These are phyloP conservation scores for Russula griseocarnosa DNA, from an alignment of 768 basidiomycete genomes.

Conservation along the genomic window DNA sequence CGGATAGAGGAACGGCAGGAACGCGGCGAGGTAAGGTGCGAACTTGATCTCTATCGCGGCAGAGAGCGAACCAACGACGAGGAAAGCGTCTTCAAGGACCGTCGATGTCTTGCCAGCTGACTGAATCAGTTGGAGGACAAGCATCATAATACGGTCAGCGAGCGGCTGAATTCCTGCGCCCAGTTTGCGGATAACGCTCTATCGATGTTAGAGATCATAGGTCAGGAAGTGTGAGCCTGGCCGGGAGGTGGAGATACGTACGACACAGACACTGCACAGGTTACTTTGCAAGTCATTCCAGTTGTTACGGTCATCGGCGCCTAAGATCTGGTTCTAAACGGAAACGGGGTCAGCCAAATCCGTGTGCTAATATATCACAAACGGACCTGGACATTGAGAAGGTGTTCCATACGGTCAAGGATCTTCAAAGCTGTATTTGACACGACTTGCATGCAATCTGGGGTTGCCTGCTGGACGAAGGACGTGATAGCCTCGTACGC, in stretches of 20 bases:
- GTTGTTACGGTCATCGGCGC: conserved; percentile 94
- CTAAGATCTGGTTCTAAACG: conserved; percentile 82
- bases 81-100: conserved; percentile 93
- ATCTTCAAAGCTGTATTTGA: conserved; percentile 78
- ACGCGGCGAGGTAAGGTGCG: conserved; percentile 76
- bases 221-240: not conserved
- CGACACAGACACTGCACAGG: conserved; percentile 85
- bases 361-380: not conserved
- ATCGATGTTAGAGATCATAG: not conserved
- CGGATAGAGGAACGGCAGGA: conserved; percentile 80
- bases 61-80: conserved; percentile 78
- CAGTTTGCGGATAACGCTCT: conserved; percentile 86
- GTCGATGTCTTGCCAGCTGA: conserved; percentile 91
- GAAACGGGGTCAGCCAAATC: conserved; percentile 3
- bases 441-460: conserved; percentile 75
- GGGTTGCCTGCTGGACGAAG: conserved; percentile 74
- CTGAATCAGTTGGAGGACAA: conserved; percentile 78
- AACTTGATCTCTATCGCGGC: conserved; percentile 74
- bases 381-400: conserved; percentile 75
- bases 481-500: conserved; percentile 95
- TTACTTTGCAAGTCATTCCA: conserved; percentile 99
- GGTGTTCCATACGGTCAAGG: conserved; percentile 85
- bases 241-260: conserved; percentile 38
- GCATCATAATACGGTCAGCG: conserved; percentile 93
- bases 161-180: conserved; percentile 78